Evolutionary conservation across 2,329 filamentous ascomycete species (phyloP), one percentile per base, ranked within the genome.

Genomic region (Pseudopyricularia cyperi): DNA sequence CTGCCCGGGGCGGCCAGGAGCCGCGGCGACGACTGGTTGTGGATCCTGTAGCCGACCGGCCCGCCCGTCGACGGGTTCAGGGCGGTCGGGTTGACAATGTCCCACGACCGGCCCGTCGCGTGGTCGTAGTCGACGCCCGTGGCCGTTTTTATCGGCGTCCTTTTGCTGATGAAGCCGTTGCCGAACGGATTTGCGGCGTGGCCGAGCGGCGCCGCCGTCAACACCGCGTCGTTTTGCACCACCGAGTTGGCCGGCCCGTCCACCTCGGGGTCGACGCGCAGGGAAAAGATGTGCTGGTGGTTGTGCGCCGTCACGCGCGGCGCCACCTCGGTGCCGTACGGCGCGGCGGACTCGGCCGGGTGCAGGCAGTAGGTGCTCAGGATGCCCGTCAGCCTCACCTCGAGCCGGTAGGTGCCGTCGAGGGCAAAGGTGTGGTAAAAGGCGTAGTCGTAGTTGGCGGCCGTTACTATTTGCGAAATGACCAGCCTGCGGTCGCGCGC

Each of bases 341-440:
- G 62, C 58, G 46, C 39, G 19, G 39, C 39, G 2, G 39, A 9
- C 39, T 44, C 39, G 22, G 39, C 14, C 19, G 39, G 7, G 32
- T 75, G 62, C 88, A 89, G 3, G 86, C 87, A 68, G 87, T 87
- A 48, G 87, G 66, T 61, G 87, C 86, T 51, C 83, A 33, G 83
- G 0, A 83, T 87, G 33, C 87, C 72, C 63, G 85, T 80, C 65
- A 87, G 82, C 61, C 87, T 83, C 12, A 87, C 75, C 64, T 87
- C 83, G 50, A 87, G 74, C 1, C 82, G 85, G 39, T 83, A 83
- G 57, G 87, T 30, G 26, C 26, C 22, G 39, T 30, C 34, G 12
- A 37, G 37, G 57, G 22, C 14, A 22, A 44, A 44, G 34, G 57
- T 57, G 53, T 58, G 39, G 19, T 44, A 44, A 7, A 44, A 57